Base-by-base conservation (phyloP, 257 asterid species). In the Anisodus acutangulus region DNA sequence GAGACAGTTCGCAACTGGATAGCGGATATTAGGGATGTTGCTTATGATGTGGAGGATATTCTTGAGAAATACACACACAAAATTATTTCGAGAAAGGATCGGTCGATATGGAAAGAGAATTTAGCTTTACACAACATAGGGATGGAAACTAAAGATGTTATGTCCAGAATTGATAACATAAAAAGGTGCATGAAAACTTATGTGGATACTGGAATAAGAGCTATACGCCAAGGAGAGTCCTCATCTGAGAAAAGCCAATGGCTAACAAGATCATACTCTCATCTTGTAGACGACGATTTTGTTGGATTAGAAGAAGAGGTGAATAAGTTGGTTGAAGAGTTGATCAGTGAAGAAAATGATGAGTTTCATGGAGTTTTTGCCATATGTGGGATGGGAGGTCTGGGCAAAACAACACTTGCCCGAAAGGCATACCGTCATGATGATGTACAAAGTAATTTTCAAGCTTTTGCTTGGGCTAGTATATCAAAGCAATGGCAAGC, bases 321-420 rank as follows among this genome's bases (percentile, higher is more conserved):
- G 37, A 86, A 86, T 49, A 79, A 84, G 6, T 63, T 92, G 80
- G 91, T 87, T 35, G 67, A 45, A 19, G 74, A 57, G 47, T 66
- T 88, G 71, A 84, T 87, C 41, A 79, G 49, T 4, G 89, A 90
- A 0, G 89, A 45, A 10, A 64, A 53, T n/a, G 87, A 31, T 37
- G 67, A 82, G 9, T 79, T 13, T 60, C 79, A 59, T n/a, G 88
- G 79, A 22, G 91, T 88, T 3, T 72, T 89, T 5, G 83, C 88
- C 35, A 87, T 91, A 41, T 86, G 88, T 3, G 93, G 93, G 19
- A 89, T 87, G 91, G 92, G 92, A 9, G 93, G 94, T 17, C 84
- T 91, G 37, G 94, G 94, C 41, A 91, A 92, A 78, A 90, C 93
- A 47, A 90, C 93, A 4, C 83, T 86, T 1, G 91, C 93, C 8